phyloP scores from a whole-genome alignment of 208 protist genomes.

The Leishmania aethiopica region DNA sequence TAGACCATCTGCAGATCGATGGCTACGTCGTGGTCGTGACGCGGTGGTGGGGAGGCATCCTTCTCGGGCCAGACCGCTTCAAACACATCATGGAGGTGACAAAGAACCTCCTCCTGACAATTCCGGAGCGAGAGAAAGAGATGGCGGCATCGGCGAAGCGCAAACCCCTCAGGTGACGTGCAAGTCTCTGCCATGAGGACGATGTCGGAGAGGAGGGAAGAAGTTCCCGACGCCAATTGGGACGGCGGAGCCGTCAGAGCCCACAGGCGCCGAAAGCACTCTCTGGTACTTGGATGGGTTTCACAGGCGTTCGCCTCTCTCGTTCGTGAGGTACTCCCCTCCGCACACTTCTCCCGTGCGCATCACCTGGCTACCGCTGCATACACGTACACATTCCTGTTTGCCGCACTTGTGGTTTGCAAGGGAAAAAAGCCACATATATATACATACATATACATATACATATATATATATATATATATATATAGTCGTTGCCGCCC shows the following conservation, averaged over 20 bases:
- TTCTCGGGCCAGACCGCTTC: slow-evolving; percentile 94
- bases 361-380: neutral
- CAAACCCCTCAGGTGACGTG: slow-evolving; percentile 7
- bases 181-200: too few species aligned
- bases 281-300: neutral
- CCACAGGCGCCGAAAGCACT: neutral
- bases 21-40: slow-evolving; percentile 93
- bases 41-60: slow-evolving; percentile 96
- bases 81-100: slow-evolving; percentile 92
- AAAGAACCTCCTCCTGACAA: slow-evolving; percentile 69
- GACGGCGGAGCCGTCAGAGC: neutral
- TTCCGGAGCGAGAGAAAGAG: slow-evolving; percentile 56
- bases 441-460: neutral
- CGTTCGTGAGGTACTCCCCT: neutral
- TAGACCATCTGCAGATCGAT: slow-evolving; percentile 82
- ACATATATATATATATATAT: neutral
- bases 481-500: neutral
- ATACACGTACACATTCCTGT: neutral
- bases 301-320: neutral
- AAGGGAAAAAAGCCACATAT: neutral
- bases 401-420: neutral
- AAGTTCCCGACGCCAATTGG: neutral
- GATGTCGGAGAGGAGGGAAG: neutral
- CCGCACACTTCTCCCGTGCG: neutral
- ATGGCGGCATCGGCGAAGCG: neutral